A percentile compares a stretch with the other conserved stretches of the same genome.
phyloP scores from a whole-genome alignment of 495 filamentous ascomycete genomes.

The Annulohypoxylon nitens region DNA sequence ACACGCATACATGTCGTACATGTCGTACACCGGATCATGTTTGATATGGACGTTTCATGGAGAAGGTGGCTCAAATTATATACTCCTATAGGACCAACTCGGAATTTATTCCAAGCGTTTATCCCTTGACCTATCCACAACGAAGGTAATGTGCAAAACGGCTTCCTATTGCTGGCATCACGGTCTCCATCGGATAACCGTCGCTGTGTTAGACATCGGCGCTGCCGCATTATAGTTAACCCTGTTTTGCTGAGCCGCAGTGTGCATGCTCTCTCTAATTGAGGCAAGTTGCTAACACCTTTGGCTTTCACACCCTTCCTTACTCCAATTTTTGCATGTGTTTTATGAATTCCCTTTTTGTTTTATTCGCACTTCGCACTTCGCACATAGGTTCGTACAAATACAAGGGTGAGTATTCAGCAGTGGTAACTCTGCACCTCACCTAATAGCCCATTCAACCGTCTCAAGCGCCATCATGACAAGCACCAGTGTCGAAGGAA shows the following conservation, averaged over 20 bases:
- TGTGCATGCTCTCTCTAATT: not conserved
- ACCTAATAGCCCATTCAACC: conserved; percentile 80
- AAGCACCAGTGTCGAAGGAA: conserved; percentile 90
- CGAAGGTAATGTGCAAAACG: conserved; percentile 21
- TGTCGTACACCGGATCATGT: not conserved
- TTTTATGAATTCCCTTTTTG: conserved; percentile 8
- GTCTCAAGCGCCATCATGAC: conserved; percentile 94
- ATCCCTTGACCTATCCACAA: not conserved
- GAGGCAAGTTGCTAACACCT: not conserved
- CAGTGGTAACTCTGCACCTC: conserved; percentile 7
- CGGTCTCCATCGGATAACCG: not conserved
- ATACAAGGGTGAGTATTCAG: conserved; percentile 21
- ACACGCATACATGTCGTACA: not conserved
- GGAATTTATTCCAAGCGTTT: not conserved
- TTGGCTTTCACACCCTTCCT: not conserved
- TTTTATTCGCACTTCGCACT: conserved; percentile 18
- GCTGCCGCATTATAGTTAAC: not conserved
- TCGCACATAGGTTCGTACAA: conserved; percentile 40
- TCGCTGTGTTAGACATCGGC: not conserved
- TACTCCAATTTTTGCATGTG: not conserved
- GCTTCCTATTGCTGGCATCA: not conserved
- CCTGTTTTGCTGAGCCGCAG: not conserved
- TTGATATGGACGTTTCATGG: not conserved
- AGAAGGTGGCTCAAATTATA: conserved; percentile 14
- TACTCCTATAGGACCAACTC: not conserved